Evolutionary conservation across 768 basidiomycete species (phyloP), one percentile per base, ranked within the genome.

Genomic region (Hericium rajendrae): DNA sequence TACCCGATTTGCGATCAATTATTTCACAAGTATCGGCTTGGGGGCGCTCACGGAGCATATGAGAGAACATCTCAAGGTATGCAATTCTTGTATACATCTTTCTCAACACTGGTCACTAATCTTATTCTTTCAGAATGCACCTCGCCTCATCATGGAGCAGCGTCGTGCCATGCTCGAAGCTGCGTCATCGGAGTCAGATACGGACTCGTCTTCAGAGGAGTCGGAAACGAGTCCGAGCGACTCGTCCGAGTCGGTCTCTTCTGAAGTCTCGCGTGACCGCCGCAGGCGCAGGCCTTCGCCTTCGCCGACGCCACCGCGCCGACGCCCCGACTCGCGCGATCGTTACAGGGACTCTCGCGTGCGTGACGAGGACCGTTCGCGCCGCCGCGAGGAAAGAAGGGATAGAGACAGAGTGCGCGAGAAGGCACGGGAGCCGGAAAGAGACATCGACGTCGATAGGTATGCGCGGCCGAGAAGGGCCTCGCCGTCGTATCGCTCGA

Each of bases 1-100:
- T 67, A 98, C 97, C 0, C 81, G 97, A 55, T 93, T 94, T 68
- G 82, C 92, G 3, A 95, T 95, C 83, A 97, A 97, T 69, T 98
- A 98, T 74, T 97, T 97, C 69, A 99, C 97, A 6, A 92, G 89
- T 65, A 85, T 99, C 63, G 92, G 92, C 0, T 67, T 98, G 59
- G 97, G 97, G 56, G 78, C 80, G 22, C 69, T 97, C 59, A 99
- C 97, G 1, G 94, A 98, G 71, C 88, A 88, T 32, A 97, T 98
- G 97, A 80, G 97, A 68, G 94, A 94, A 68, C 94, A 92, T 67
- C 74, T 99, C 59, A 92, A 95, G 77, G 91, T 88, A 63, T 54
- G 18, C 48, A 48, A n/a, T 16, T 20, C 37, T n/a, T 26, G 20
- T 24, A 22, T 22, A 4, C 9, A 16, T 24, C 55, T 12, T 20